A percentile compares a stretch with the other conserved stretches of the same genome.
These are phyloP conservation scores for Solanum dulcamara DNA, from an alignment of 257 asterid species.

Conservation along the genomic window DNA sequence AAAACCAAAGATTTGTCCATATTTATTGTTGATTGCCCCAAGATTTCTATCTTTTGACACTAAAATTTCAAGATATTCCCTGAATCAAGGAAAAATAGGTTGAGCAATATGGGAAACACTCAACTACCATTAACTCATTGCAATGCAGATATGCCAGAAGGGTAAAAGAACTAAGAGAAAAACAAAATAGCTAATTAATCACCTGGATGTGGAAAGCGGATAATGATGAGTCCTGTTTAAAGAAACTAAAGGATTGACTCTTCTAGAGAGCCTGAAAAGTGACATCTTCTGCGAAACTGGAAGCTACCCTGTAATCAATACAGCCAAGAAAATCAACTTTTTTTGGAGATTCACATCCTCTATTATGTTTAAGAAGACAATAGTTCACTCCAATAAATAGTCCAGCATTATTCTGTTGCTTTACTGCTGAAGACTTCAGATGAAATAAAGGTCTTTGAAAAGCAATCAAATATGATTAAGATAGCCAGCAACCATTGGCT, in stretches of 20 bases:
- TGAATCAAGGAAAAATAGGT: neutral
- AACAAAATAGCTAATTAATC: neutral
- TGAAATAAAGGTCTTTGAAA: neutral
- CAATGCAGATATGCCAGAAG: neutral
- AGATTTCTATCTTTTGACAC: neutral
- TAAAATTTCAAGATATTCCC: neutral
- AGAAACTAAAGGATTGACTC: slow-evolving; percentile 19
- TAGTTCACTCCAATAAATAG: neutral
- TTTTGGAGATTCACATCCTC: neutral
- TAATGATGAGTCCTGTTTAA: slow-evolving; percentile 10
- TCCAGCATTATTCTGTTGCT: neutral
- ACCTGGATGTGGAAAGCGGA: slow-evolving; percentile 33
- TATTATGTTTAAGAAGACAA: neutral
- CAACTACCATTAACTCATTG: neutral
- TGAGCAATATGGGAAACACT: neutral
- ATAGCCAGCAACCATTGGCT: neutral
- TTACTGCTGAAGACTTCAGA: neutral
- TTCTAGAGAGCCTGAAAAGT: slow-evolving; percentile 37
- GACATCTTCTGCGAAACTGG: slow-evolving; percentile 25
- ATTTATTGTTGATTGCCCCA: neutral
- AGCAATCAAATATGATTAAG: too few species aligned
- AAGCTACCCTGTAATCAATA: neutral
- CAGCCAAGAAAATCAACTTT: slow-evolving; percentile 4
- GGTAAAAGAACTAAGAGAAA: neutral
- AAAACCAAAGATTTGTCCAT: slow-evolving; percentile 17